Evolutionary conservation across 805 yeast genomes (phyloP).

Genomic region (Metschnikowia amazonensis): DNA sequence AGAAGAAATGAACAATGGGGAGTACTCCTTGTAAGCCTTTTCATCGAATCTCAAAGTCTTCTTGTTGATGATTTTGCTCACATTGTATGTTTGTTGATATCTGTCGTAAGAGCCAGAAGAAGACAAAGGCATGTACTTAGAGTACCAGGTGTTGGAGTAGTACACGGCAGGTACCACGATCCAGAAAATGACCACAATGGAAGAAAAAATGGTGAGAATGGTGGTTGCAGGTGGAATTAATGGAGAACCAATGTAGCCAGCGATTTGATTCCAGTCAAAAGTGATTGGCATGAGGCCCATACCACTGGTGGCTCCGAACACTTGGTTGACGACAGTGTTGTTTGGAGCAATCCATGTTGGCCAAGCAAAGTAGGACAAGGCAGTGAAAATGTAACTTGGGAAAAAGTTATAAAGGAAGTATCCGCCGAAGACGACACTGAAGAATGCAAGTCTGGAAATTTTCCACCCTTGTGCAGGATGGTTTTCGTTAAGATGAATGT

Average conservation of each 20-base stretch:
- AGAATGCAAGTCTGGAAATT: conserved; percentile 27
- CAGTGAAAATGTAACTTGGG: conserved; percentile 47
- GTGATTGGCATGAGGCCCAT: conserved; percentile 63
- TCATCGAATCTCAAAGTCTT: conserved; percentile 40
- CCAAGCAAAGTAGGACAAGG: conserved; percentile 58
- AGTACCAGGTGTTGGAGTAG: conserved; percentile 54
- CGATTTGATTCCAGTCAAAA: conserved; percentile 66
- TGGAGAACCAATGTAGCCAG: conserved; percentile 57
- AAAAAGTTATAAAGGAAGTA: conserved; percentile 16
- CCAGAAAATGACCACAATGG: conserved; percentile 42
- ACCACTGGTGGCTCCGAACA: conserved; percentile 61
- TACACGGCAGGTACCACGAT: conserved; percentile 51
- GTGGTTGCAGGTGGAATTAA: conserved; percentile 58
- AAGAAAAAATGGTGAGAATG: conserved; percentile 41
- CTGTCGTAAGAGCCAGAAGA: conserved; percentile 49
- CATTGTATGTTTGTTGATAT: conserved; percentile 48
- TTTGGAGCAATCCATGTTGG: conserved; percentile 65
- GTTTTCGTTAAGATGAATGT: conserved; percentile 47
- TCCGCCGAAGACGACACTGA: conserved; percentile 9
- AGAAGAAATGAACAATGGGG: conserved; percentile 60
- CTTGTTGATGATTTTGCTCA: conserved; percentile 43
- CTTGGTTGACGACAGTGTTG: conserved; percentile 56
- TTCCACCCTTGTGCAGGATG: conserved; percentile 61
- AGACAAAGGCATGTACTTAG: conserved; percentile 57
- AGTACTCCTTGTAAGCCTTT: conserved; percentile 50